Evolutionary conservation across 2,329 filamentous ascomycete species (phyloP).

Genomic region (Aspergillus brunneoviolaceus): DNA sequence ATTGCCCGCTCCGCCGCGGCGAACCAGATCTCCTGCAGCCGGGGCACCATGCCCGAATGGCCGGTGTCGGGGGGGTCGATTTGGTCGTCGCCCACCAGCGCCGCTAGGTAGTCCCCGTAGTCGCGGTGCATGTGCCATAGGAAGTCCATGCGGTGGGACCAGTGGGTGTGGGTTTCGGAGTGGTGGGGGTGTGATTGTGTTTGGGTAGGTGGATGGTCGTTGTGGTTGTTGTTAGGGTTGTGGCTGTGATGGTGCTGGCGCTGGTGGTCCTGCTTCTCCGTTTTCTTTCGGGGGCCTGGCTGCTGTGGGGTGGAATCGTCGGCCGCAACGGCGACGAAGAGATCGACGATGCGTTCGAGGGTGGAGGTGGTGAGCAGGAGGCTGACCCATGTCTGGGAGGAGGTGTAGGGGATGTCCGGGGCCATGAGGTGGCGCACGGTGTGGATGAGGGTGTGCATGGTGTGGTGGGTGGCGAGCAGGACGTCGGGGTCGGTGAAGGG

Average conservation of each 20-base stretch:
- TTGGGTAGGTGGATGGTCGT: neutral
- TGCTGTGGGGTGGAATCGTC: slow-evolving; percentile 18
- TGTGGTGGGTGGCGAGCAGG: slow-evolving; percentile 27
- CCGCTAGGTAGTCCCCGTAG: slow-evolving; percentile 19
- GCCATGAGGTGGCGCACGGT: slow-evolving; percentile 27
- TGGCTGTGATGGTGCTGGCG: neutral
- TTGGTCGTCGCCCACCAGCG: neutral
- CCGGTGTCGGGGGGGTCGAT: neutral
- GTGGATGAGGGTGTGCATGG: slow-evolving; percentile 26
- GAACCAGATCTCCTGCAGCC: slow-evolving; percentile 26
- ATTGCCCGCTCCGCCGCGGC: slow-evolving; percentile 24
- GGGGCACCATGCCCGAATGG: neutral
- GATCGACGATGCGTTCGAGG: slow-evolving; percentile 24
- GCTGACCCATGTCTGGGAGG: slow-evolving; percentile 26
- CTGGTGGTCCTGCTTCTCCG: neutral
- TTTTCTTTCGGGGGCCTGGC: neutral
- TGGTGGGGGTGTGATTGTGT: neutral
- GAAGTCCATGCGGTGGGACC: slow-evolving; percentile 23
- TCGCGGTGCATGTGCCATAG: slow-evolving; percentile 28
- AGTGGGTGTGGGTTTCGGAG: neutral
- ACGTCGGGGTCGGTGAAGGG: slow-evolving; percentile 25
- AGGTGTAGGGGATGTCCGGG: slow-evolving; percentile 23
- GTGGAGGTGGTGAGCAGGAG: slow-evolving; percentile 30
- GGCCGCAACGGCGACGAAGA: slow-evolving; percentile 22
- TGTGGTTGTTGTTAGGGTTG: too few relatives aligned